These are phyloP conservation scores for Coprinopsis cinerea DNA, from an alignment of 768 basidiomycete species.

Conservation along the genomic window DNA sequence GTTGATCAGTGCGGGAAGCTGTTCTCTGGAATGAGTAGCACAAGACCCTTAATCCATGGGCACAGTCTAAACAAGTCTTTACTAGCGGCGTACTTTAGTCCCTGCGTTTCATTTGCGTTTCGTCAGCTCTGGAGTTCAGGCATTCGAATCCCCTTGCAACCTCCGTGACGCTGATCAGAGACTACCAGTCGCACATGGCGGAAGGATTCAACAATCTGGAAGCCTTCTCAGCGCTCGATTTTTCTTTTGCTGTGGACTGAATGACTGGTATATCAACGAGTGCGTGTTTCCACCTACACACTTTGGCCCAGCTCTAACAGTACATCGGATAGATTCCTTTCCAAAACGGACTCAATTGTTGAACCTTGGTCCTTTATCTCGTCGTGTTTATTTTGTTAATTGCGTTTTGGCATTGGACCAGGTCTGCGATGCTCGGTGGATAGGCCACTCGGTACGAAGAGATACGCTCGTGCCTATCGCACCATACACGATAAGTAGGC, in stretches of 20 bases:
- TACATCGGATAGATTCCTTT: background rate
- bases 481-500: background rate
- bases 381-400: too few species aligned
- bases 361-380: too few species aligned
- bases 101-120: background rate
- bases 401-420: too few species aligned
- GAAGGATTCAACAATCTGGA: background rate
- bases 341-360: too few species aligned
- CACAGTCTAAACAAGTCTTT: background rate
- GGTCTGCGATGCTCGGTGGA: background rate
- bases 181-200: background rate
- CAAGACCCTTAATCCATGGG: background rate
- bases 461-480: conserved; percentile 1
- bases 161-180: too few species aligned
- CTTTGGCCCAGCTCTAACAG: background rate
- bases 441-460: background rate
- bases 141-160: background rate
- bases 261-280: background rate
- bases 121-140: background rate
- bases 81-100: conserved; percentile 1
- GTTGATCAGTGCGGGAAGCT: background rate
- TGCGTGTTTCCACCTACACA: background rate
- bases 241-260: conserved; percentile 1
- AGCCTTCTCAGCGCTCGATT: background rate
- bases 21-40: background rate